These are phyloP conservation scores for Blastobotrys capitulatus DNA, from an alignment of 1,139 yeast species.

Conservation along the genomic window DNA sequence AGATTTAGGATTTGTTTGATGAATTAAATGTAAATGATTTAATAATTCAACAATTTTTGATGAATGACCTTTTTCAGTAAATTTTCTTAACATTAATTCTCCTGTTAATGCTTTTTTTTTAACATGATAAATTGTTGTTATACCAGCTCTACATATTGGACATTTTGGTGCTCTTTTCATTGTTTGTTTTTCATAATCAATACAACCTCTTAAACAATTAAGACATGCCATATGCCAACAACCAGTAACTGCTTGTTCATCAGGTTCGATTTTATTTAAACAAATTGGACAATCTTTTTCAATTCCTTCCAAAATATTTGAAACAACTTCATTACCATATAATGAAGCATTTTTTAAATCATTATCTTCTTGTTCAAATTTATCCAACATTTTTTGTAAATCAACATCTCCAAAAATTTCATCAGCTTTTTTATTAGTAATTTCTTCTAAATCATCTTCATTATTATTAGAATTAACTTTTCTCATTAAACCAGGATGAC, in stretches of 20 bases:
- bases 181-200: constrained; percentile 35
- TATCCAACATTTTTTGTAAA: constrained; percentile 22
- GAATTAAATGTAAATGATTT: constrained; percentile 44
- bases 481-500: constrained; percentile 62
- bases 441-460: constrained; percentile 3
- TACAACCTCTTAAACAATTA: constrained; percentile 67
- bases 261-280: constrained; percentile 51
- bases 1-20: neutral
- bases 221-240: constrained; percentile 82
- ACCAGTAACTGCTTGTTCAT: constrained; percentile 60
- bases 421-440: constrained; percentile 10
- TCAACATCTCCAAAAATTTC: constrained; percentile 19
- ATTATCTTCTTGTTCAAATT: constrained; percentile 18
- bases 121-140: constrained; percentile 30
- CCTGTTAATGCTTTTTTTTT: constrained; percentile 3
- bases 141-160: constrained; percentile 35
- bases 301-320: constrained; percentile 30
- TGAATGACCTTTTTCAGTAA: constrained; percentile 36
- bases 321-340: constrained; percentile 37
- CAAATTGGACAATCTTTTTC: constrained; percentile 83
- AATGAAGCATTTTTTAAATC: constrained; percentile 23
- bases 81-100: constrained; percentile 17
- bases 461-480: constrained; percentile 25
- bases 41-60: constrained; percentile 73
- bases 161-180: constrained; percentile 32